phyloP scores from a whole-genome alignment of 106 monocot genomes.

The Vanilla planifolia region DNA sequence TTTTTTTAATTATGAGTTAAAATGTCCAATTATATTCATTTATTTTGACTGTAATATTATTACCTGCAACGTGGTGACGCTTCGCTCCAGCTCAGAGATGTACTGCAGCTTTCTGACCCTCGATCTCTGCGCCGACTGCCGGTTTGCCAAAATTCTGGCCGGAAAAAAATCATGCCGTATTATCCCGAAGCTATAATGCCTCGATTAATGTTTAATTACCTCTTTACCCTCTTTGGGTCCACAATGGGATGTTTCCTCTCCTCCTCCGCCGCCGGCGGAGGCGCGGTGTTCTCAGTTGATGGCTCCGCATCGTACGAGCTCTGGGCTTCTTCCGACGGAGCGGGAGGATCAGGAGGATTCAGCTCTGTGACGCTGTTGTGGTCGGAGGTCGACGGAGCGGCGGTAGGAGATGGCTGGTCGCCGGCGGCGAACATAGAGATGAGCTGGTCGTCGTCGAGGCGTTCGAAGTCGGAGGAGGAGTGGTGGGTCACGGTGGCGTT shows the following conservation, averaged over 20 bases:
- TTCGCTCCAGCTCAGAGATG: slow-evolving; percentile 75
- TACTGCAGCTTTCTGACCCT: slow-evolving; percentile 76
- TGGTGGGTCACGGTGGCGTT: slow-evolving; percentile 58
- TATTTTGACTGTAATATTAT: background rate
- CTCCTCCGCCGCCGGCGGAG: background rate
- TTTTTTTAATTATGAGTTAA: too few relatives aligned
- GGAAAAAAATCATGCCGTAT: too few relatives aligned
- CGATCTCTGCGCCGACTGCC: slow-evolving; percentile 82
- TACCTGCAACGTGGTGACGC: slow-evolving; percentile 68
- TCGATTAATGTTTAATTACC: too few relatives aligned
- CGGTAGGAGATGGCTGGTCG: slow-evolving; percentile 6
- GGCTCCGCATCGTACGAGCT: slow-evolving; percentile 22
- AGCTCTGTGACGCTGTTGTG: slow-evolving; percentile 38
- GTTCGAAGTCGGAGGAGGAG: slow-evolving; percentile 61
- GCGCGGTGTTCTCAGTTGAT: background rate
- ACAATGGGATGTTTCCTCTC: background rate
- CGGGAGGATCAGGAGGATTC: slow-evolving; percentile 10
- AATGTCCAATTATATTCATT: background rate
- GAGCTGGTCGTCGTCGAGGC: slow-evolving; percentile 79
- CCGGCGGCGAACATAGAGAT: slow-evolving; percentile 88
- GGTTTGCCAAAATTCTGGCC: slow-evolving; percentile 62
- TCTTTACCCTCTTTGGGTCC: slow-evolving; percentile 83
- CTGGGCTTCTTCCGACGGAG: slow-evolving; percentile 47
- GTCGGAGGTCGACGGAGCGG: slow-evolving; percentile 14
- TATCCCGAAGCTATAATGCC: too few relatives aligned